These are phyloP conservation scores for Cafeteria roenbergensis DNA, from an alignment of 108 stramenopile species.

Conservation along the genomic window DNA sequence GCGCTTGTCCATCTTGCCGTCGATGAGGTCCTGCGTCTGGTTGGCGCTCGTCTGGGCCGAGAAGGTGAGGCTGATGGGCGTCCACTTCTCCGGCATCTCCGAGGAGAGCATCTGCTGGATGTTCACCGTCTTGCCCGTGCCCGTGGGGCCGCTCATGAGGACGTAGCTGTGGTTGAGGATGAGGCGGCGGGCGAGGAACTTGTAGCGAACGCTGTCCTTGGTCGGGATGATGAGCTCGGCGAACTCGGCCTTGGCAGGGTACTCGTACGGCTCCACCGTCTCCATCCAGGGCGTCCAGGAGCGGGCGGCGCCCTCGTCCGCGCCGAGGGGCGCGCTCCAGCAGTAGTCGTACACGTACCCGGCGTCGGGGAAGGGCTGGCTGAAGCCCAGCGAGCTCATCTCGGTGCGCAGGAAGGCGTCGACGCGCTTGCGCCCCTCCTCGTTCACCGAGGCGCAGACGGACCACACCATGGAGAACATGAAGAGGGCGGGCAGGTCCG, in stretches of 20 bases:
- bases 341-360: slow-evolving; percentile 43
- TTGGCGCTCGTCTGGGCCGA: slow-evolving; percentile 50
- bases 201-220: slow-evolving; percentile 46
- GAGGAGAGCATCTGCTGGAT: slow-evolving; percentile 33
- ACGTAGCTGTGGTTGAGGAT: slow-evolving; percentile 42
- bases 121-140: slow-evolving; percentile 57
- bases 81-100: slow-evolving; percentile 15
- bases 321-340: slow-evolving; percentile 20
- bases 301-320: slow-evolving; percentile 22
- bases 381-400: slow-evolving; percentile 11
- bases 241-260: slow-evolving; percentile 17
- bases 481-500: slow-evolving; percentile 38
- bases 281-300: slow-evolving; percentile 45
- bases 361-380: slow-evolving; percentile 29
- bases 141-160: slow-evolving; percentile 51
- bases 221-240: slow-evolving; percentile 39
- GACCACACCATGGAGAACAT: slow-evolving; percentile 47
- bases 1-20: slow-evolving; percentile 53
- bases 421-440: slow-evolving; percentile 27
- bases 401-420: slow-evolving; percentile 33
- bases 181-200: slow-evolving; percentile 39
- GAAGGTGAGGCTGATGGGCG: slow-evolving; percentile 44
- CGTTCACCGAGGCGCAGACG: slow-evolving; percentile 33
- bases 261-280: slow-evolving; percentile 25
- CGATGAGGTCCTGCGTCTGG: slow-evolving; percentile 54